Conservation (phyloP, 2,329 filamentous ascomycete species). For the Didymella keratinophila region DNA sequence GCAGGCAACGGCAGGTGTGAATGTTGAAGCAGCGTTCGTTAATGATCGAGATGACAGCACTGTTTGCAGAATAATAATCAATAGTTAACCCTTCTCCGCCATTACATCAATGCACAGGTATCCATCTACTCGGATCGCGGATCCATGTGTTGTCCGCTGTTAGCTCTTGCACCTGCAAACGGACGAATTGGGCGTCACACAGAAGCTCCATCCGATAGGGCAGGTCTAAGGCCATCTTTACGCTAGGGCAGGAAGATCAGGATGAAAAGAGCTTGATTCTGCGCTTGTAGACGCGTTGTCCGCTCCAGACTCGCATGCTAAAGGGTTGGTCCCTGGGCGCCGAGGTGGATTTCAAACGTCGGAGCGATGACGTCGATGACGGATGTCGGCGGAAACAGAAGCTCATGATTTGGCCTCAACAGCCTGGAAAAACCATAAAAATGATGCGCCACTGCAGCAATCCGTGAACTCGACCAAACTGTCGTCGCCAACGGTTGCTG, state of each 20-base stretch:
- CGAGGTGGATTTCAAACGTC: background rate
- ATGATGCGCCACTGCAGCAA: constrained; percentile 1
- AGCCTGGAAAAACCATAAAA: background rate
- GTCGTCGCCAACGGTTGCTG: background rate
- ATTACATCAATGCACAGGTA: constrained; percentile 19
- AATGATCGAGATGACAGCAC: constrained; percentile 9
- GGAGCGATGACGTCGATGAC: constrained; percentile 12
- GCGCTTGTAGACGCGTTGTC: constrained; percentile 15
- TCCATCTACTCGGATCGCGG: constrained; percentile 18
- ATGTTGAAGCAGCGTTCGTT: constrained; percentile 3
- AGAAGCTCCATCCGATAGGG: constrained; percentile 16
- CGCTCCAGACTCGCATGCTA: constrained; percentile 18
- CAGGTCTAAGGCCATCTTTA: constrained; percentile 1
- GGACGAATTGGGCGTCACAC: constrained; percentile 22
- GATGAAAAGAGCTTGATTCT: constrained; percentile 11
- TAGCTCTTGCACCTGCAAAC: constrained; percentile 22
- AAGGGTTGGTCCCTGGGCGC: constrained; percentile 9
- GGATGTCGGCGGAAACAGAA: constrained; percentile 12
- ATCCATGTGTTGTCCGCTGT: constrained; percentile 13
- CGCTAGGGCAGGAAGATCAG: constrained; percentile 19
- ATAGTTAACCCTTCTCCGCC: constrained; percentile 3
- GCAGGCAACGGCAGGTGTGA: constrained; percentile 14
- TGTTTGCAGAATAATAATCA: constrained; percentile 15
- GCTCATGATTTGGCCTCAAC: constrained; percentile 3
- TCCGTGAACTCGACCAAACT: background rate